A percentile compares a stretch with the other conserved stretches of the same genome.
Evolutionary conservation across 2,329 filamentous ascomycete species (phyloP).

Genomic region (Fusarium sterilihyphosum): DNA sequence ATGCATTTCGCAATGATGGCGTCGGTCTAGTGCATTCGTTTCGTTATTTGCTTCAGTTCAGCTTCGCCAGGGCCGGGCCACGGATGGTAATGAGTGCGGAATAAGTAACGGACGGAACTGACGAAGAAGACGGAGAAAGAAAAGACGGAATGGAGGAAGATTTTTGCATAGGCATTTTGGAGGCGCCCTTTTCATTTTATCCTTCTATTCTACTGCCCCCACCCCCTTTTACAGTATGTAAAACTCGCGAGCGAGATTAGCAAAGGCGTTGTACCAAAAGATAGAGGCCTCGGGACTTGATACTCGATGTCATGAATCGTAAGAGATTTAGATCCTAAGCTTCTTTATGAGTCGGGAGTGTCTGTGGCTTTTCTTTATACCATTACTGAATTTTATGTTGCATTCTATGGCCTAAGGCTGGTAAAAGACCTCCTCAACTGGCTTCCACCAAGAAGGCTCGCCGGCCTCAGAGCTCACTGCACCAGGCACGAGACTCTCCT

Average conservation of each 20-base stretch:
- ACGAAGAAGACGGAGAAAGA: conserved; percentile 21
- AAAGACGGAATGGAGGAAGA: background rate
- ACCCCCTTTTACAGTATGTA: conserved; percentile 38
- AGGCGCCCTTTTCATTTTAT: conserved; percentile 27
- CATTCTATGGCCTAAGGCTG: conserved; percentile 49
- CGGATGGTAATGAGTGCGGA: conserved; percentile 38
- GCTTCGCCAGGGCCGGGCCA: conserved; percentile 19
- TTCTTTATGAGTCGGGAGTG: background rate
- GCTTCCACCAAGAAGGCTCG: conserved; percentile 74
- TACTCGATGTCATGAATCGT: conserved; percentile 34
- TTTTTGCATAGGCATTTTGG: conserved; percentile 42
- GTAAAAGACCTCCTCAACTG: conserved; percentile 76
- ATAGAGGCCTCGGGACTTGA: conserved; percentile 24
- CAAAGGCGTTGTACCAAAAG: conserved; percentile 43
- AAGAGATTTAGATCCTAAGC: background rate
- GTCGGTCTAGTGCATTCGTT: conserved; percentile 25
- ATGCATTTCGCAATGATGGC: conserved; percentile 29
- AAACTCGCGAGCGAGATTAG: conserved; percentile 45
- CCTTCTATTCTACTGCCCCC: conserved; percentile 32
- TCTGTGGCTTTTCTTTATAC: background rate
- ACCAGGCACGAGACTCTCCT: conserved; percentile 71
- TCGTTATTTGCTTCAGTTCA: conserved; percentile 23
- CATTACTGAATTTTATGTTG: background rate
- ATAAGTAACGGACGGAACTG: conserved; percentile 13
- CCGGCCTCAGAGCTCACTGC: conserved; percentile 68